Evolutionary conservation across 257 asterid genomes (phyloP).

Genomic region (Hygrophila difformis): DNA sequence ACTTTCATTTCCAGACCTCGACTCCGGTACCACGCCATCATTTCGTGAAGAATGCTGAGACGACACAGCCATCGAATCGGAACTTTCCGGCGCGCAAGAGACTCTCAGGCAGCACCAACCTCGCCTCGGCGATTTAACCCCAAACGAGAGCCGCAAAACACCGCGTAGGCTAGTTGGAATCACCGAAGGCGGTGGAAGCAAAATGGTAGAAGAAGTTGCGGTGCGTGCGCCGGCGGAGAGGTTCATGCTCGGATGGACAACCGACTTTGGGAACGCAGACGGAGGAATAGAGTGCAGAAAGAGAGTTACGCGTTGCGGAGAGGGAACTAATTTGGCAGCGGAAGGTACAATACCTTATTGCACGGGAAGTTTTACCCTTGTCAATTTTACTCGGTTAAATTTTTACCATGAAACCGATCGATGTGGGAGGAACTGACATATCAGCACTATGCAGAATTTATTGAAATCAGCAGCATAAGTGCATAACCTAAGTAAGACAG

Average conservation of each 20-base stretch:
- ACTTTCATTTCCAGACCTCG: constrained; percentile 21
- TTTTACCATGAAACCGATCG: too few relatives aligned
- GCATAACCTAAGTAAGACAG: too few relatives aligned
- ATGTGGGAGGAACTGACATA: too few relatives aligned
- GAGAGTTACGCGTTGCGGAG: too few relatives aligned
- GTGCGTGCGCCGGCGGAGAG: constrained; percentile 24
- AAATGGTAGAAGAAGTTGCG: constrained; percentile 16
- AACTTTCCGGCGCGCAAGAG: constrained; percentile 18
- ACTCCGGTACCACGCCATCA: constrained; percentile 18
- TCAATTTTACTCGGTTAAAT: too few relatives aligned
- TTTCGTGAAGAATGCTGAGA: constrained; percentile 12
- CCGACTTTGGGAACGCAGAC: constrained; percentile 19
- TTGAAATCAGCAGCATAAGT: too few relatives aligned
- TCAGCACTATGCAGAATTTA: too few relatives aligned
- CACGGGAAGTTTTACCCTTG: too few relatives aligned
- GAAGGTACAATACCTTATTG: too few relatives aligned
- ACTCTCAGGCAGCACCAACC: constrained; percentile 20
- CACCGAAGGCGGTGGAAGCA: constrained; percentile 7
- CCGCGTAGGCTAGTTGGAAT: constrained; percentile 6
- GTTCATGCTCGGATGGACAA: constrained; percentile 17
- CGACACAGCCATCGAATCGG: constrained; percentile 18
- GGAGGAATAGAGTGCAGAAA: too few relatives aligned
- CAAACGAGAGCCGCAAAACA: constrained; percentile 11
- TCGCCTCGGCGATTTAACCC: constrained; percentile 19
- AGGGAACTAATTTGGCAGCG: too few relatives aligned